Conservation (phyloP, 345 rosid species). For the Gynandropsis gynandra region DNA sequence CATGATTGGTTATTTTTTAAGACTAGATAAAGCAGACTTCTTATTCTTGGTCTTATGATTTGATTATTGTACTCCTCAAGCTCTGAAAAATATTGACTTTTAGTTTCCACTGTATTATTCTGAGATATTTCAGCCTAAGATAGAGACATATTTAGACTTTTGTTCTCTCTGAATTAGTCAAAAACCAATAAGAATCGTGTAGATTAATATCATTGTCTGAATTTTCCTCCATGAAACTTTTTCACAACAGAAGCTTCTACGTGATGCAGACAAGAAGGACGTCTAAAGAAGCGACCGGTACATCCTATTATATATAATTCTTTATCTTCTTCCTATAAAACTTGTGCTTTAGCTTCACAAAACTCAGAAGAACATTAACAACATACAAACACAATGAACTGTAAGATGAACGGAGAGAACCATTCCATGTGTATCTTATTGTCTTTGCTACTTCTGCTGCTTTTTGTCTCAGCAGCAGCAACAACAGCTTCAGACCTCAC, state of each 20-base stretch:
- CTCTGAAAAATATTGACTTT: not conserved
- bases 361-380: not conserved
- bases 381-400: not conserved
- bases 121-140: not conserved
- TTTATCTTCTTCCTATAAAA: not conserved
- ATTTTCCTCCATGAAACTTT: not conserved
- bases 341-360: not conserved
- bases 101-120: not conserved
- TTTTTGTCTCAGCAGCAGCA: not conserved
- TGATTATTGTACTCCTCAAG: not conserved
- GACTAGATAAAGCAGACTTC: not conserved
- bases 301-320: not conserved
- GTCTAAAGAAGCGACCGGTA: not conserved
- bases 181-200: not conserved
- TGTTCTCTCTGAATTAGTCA: too few species aligned
- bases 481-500: slow-evolving; percentile 14
- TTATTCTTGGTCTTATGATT: not conserved
- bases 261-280: slow-evolving; percentile 6
- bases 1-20: not conserved
- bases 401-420: slow-evolving; percentile 16
- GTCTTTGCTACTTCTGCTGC: slow-evolving; percentile 18
- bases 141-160: not conserved
- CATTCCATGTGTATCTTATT: slow-evolving; percentile 5
- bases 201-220: not conserved
- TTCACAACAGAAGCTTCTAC: too few species aligned